These are phyloP conservation scores for Tulasnella sp. DNA, from an alignment of 768 basidiomycete genomes.

Conservation along the genomic window DNA sequence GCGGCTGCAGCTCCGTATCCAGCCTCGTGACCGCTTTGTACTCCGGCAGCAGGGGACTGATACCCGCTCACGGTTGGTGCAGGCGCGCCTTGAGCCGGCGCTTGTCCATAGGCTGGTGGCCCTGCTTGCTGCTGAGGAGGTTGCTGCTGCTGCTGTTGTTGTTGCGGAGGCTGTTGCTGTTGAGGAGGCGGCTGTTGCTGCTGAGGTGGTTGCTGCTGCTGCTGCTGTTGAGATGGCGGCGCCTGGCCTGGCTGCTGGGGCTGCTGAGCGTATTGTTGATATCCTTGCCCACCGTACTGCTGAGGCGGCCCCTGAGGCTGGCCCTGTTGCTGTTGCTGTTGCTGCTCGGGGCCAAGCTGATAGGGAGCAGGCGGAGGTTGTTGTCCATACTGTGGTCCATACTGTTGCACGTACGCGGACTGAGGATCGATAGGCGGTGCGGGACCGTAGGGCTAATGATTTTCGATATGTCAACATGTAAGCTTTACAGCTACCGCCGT, in stretches of 20 bases:
- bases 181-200: constrained; percentile 20
- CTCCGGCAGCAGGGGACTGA: constrained; percentile 10
- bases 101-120: not conserved
- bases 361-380: constrained; percentile 17
- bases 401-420: constrained; percentile 23
- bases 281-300: constrained; percentile 23
- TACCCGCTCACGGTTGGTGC: constrained; percentile 15
- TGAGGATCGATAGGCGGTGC: constrained; percentile 16
- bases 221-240: constrained; percentile 25
- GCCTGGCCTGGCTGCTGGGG: constrained; percentile 33
- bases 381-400: constrained; percentile 14
- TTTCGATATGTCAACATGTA: constrained; percentile 9
- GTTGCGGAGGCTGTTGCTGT: constrained; percentile 27
- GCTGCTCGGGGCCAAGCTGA: constrained; percentile 7
- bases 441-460: constrained; percentile 15
- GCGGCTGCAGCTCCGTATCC: constrained; percentile 23
- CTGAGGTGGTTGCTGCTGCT: constrained; percentile 18
- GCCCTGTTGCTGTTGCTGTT: constrained; percentile 15
- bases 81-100: not conserved
- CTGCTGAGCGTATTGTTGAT: constrained; percentile 25
- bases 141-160: constrained; percentile 28
- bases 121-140: constrained; percentile 2
- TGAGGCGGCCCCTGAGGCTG: constrained; percentile 20
- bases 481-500: not conserved
- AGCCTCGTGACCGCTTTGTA: constrained; percentile 23